Evolutionary conservation across 2,329 filamentous ascomycete genomes (phyloP), one percentile per base, ranked within the genome.

Genomic region (Hypoxylon sp.): DNA sequence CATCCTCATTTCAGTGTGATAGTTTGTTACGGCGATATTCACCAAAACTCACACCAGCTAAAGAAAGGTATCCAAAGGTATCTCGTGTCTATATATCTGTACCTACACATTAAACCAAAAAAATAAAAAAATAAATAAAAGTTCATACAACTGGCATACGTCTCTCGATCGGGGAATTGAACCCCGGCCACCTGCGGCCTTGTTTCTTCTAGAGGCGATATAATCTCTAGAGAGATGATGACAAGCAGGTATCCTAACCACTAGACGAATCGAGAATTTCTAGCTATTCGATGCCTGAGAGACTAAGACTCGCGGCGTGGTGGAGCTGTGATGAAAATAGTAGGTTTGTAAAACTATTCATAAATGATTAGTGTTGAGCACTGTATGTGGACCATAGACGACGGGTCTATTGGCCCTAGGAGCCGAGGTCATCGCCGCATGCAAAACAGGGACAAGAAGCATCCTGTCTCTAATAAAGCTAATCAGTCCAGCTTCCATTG

Each of bases 91-190:
- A 17, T 19, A 1, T 19, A 3, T 6, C 7, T 19, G 8, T 17
- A 17, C 7, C 8, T 37, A 44, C 7, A 7, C 3, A 44, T 7
- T 1, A 19, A 4, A 5, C 6, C 2, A 5, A 27, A 53, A 39
- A 53, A 19, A 24, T n/a, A n/a, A n/a, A n/a, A n/a, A n/a, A n/a
- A n/a, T n/a, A n/a, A n/a, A n/a, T n/a, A 53, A 27, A 27, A 27
- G 24, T 27, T 27, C 2, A 29, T 29, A 29, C 7, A 13, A 11
- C 37, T 19, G n/a, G 17, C 39, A 42, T 42, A 8, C 19, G 6
- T 42, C 76, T 78, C 76, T 75, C 76, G 75, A 77, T 78, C 77
- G 77, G 77, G 77, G 74, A 75, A 76, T 76, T 72, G 74, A 76
- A 76, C 74, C 74, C 74, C 74, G 74, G 74, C 71, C 74, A 74